phyloP scores from a whole-genome alignment of 208 protist genomes.

The Naegleria fowleri region DNA sequence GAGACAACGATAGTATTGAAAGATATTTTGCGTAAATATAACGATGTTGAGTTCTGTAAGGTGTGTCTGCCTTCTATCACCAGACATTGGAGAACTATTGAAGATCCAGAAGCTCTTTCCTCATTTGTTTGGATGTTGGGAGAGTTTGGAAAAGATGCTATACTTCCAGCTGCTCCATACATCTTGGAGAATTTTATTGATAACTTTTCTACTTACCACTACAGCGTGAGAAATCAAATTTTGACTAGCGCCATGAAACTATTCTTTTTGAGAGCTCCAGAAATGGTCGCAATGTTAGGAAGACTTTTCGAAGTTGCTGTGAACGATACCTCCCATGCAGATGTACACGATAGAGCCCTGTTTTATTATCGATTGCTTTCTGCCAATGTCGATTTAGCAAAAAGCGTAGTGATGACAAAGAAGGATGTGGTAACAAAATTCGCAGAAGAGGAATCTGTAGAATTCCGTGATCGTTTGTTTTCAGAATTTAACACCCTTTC shows the following conservation, averaged over 20 bases:
- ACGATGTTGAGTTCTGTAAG: slow-evolving; percentile 23
- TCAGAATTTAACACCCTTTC: slow-evolving; percentile 79
- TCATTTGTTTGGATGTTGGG: slow-evolving; percentile 76
- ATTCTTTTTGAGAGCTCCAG: slow-evolving; percentile 81
- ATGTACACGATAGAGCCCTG: slow-evolving; percentile 70
- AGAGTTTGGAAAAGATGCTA: slow-evolving; percentile 65
- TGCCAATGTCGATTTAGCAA: slow-evolving; percentile 49
- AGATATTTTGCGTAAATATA: slow-evolving; percentile 66
- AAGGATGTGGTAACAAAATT: slow-evolving; percentile 56
- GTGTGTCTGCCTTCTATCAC: slow-evolving; percentile 45
- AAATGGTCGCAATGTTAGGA: slow-evolving; percentile 75
- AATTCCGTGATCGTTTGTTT: slow-evolving; percentile 66
- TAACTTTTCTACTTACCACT: slow-evolving; percentile 45
- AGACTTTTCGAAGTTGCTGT: slow-evolving; percentile 61
- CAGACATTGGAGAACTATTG: slow-evolving; percentile 47
- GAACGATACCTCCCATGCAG: slow-evolving; percentile 68
- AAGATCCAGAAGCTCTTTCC: slow-evolving; percentile 48
- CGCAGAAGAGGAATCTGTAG: slow-evolving; percentile 57
- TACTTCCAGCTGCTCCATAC: slow-evolving; percentile 78
- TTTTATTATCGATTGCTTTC: slow-evolving; percentile 72
- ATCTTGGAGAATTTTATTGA: slow-evolving; percentile 69
- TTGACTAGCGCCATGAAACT: slow-evolving; percentile 71
- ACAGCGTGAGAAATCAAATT: slow-evolving; percentile 65
- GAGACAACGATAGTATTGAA: slow-evolving; percentile 63
- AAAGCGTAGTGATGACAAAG: slow-evolving; percentile 51